Evolutionary conservation across 805 yeast species (phyloP).

Genomic region (Starmerella stigmatis): DNA sequence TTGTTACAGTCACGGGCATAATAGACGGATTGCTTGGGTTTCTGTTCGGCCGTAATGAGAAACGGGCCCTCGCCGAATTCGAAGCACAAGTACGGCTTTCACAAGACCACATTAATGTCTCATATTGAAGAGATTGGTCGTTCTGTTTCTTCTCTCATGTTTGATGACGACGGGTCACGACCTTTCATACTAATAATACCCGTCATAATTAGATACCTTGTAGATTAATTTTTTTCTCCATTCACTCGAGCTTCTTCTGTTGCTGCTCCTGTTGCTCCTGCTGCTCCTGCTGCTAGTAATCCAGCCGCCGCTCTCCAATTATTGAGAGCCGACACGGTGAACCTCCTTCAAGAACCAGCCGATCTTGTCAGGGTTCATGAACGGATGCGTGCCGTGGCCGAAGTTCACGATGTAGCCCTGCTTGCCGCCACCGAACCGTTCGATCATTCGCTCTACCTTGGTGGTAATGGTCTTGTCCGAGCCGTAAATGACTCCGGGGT

Average conservation of each 20-base stretch:
- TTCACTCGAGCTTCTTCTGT: too few relatives aligned
- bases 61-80: constrained; percentile 67
- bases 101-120: constrained; percentile 5
- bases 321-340: constrained; percentile 53
- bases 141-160: too few relatives aligned
- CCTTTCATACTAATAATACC: too few relatives aligned
- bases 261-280: too few relatives aligned
- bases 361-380: constrained; percentile 87
- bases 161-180: too few relatives aligned
- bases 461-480: constrained; percentile 65
- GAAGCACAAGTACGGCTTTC: constrained; percentile 48
- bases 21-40: constrained; percentile 69
- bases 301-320: background rate
- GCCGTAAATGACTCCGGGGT: constrained; percentile 92
- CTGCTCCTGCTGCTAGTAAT: background rate
- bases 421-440: constrained; percentile 64
- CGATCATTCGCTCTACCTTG: constrained; percentile 79
- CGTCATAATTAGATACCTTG: too few relatives aligned
- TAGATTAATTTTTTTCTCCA: too few relatives aligned
- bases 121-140: too few relatives aligned
- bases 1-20: constrained; percentile 55
- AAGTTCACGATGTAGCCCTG: constrained; percentile 84
- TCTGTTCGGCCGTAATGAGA: constrained; percentile 71
- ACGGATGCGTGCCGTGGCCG: constrained; percentile 98
- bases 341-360: constrained; percentile 78